Evolutionary conservation across 2,329 filamentous ascomycete species (phyloP).

Genomic region (Fusarium nurragi): DNA sequence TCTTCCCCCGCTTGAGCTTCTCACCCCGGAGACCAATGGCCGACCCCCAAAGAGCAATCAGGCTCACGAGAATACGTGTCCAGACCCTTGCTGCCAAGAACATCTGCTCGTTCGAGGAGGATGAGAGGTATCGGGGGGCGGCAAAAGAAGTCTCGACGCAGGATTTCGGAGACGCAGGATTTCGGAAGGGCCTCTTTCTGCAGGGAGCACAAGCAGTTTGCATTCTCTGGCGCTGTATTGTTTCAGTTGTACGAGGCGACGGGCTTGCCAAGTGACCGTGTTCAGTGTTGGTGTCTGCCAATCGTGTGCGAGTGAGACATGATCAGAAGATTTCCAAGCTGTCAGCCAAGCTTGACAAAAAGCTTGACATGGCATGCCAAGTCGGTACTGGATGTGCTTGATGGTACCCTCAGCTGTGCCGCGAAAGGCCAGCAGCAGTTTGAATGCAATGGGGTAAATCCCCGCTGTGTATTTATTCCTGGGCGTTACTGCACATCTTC

Average conservation of each 20-base stretch:
- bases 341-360: conserved; percentile 22
- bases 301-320: conserved; percentile 13
- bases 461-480: conserved; percentile 8
- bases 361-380: conserved; percentile 25
- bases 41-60: conserved; percentile 31
- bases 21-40: conserved; percentile 30
- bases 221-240: conserved; percentile 10
- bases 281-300: conserved; percentile 4
- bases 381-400: conserved; percentile 22
- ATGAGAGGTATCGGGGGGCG: too few species aligned
- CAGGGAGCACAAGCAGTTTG: neutral
- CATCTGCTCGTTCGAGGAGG: neutral
- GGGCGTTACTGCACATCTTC: conserved; percentile 2
- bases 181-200: conserved; percentile 12
- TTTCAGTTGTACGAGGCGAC: conserved; percentile 28
- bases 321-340: conserved; percentile 19
- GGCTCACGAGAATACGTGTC: conserved; percentile 7
- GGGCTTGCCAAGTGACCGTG: neutral
- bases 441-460: conserved; percentile 19
- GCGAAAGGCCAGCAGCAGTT: neutral
- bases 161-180: conserved; percentile 25
- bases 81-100: conserved; percentile 19
- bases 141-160: conserved; percentile 19
- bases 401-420: conserved; percentile 8
- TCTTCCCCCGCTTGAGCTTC: conserved; percentile 11